These are phyloP conservation scores for Peltaster fructicola DNA, from an alignment of 2,329 filamentous ascomycete species.

Conservation along the genomic window DNA sequence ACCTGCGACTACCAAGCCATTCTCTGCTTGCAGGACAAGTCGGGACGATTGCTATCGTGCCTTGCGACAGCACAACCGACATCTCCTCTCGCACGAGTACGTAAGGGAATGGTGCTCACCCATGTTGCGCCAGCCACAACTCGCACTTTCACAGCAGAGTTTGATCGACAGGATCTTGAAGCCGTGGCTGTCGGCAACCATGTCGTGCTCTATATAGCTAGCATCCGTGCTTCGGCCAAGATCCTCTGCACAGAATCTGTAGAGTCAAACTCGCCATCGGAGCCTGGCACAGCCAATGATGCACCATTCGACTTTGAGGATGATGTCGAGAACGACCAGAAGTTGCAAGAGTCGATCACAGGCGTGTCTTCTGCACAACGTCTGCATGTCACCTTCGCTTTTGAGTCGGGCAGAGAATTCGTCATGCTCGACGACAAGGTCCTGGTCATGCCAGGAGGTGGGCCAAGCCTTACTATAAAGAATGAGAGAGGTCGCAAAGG, in stretches of 20 bases:
- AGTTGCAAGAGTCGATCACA: conserved; percentile 7
- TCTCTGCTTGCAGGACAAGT: conserved; percentile 65
- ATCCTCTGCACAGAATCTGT: conserved; percentile 39
- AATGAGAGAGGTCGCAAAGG: conserved; percentile 32
- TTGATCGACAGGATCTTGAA: conserved; percentile 45
- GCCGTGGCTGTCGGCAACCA: conserved; percentile 48
- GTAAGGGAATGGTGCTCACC: conserved; percentile 70
- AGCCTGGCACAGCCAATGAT: too few species aligned
- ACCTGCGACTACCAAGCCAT: conserved; percentile 67
- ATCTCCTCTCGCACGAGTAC: conserved; percentile 25
- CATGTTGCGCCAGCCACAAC: conserved; percentile 38
- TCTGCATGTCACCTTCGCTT: conserved; percentile 45
- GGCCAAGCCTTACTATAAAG: conserved; percentile 39
- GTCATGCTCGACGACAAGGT: conserved; percentile 54
- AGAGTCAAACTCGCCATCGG: too few species aligned
- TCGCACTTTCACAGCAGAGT: conserved; percentile 42
- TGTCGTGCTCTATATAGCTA: conserved; percentile 74
- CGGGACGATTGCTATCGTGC: conserved; percentile 67
- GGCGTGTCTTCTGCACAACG: conserved; percentile 10
- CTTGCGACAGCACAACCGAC: conserved; percentile 20
- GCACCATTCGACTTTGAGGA: too few species aligned
- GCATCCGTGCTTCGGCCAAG: conserved; percentile 64
- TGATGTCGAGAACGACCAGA: conserved; percentile 1
- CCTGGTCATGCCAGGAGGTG: conserved; percentile 53
- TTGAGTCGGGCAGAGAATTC: conserved; percentile 54